phyloP scores from a whole-genome alignment of 1,139 yeast genomes.

The Yamadazyma oceani region DNA sequence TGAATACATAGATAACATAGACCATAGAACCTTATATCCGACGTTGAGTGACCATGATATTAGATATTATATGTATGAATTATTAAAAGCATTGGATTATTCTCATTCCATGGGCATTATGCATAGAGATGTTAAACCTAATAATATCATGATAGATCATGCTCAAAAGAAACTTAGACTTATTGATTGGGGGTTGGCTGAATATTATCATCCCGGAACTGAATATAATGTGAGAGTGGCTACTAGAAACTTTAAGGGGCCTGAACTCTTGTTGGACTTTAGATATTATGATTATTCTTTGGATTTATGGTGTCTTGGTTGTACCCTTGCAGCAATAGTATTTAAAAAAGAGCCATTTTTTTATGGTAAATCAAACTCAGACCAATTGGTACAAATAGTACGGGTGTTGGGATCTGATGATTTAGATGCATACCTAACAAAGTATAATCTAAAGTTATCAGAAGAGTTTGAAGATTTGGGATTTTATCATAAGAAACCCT shows the following conservation, averaged over 20 bases:
- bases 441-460: slow-evolving; percentile 72
- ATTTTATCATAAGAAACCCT: slow-evolving; percentile 66
- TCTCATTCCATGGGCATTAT: slow-evolving; percentile 96
- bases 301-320: slow-evolving; percentile 95
- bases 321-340: slow-evolving; percentile 92
- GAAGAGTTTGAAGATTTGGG: slow-evolving; percentile 82
- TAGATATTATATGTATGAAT: slow-evolving; percentile 82
- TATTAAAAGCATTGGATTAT: slow-evolving; percentile 84
- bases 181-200: slow-evolving; percentile 98
- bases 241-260: slow-evolving; percentile 93
- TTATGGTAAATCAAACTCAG: slow-evolving; percentile 94
- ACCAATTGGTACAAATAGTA: slow-evolving; percentile 91
- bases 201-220: slow-evolving; percentile 90
- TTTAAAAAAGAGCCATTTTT: slow-evolving; percentile 95
- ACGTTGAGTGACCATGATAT: slow-evolving; percentile 79
- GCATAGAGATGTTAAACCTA: slow-evolving; percentile 98
- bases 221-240: slow-evolving; percentile 97
- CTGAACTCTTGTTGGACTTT: slow-evolving; percentile 86
- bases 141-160: slow-evolving; percentile 96
- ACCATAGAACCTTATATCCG: slow-evolving; percentile 85
- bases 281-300: slow-evolving; percentile 91
- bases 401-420: slow-evolving; percentile 88
- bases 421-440: slow-evolving; percentile 65
- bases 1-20: slow-evolving; percentile 85
- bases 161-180: slow-evolving; percentile 65